Conservation (phyloP, 1,139 yeast species). For the Scheffersomyces cryptocercus region DNA sequence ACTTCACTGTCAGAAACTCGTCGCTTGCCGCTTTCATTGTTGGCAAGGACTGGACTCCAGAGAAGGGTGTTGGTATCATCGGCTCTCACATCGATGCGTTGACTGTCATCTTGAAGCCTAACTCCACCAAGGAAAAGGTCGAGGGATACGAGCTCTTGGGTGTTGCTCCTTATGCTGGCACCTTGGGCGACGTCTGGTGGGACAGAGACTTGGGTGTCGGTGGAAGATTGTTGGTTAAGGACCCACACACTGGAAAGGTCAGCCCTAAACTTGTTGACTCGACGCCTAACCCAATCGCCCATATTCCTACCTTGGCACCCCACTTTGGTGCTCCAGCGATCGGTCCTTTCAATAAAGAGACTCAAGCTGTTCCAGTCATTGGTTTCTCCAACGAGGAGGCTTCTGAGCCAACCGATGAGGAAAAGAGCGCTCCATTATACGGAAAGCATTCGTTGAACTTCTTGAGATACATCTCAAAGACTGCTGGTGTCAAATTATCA, state of each 20-base stretch:
- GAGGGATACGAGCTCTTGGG: constrained; percentile 66
- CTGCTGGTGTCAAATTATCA: constrained; percentile 48
- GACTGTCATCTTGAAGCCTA: constrained; percentile 59
- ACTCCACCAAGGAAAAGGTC: constrained; percentile 43
- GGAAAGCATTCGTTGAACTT: constrained; percentile 60
- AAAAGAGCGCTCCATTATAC: constrained; percentile 58
- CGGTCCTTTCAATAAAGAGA: constrained; percentile 60
- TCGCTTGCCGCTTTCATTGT: constrained; percentile 57
- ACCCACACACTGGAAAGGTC: constrained; percentile 28
- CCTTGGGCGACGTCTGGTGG: constrained; percentile 56
- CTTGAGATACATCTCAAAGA: constrained; percentile 55
- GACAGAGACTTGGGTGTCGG: constrained; percentile 71
- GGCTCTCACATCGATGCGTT: constrained; percentile 65
- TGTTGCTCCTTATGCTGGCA: constrained; percentile 68
- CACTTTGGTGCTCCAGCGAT: constrained; percentile 57
- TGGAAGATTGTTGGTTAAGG: constrained; percentile 55
- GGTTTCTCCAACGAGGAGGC: constrained; percentile 43
- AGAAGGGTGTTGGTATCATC: constrained; percentile 57
- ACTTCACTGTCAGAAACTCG: constrained; percentile 57
- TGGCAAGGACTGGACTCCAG: constrained; percentile 58
- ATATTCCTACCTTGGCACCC: constrained; percentile 65
- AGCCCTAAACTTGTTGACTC: constrained; percentile 52
- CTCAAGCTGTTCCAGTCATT: constrained; percentile 62
- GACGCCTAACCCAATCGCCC: constrained; percentile 63
- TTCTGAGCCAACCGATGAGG: constrained; percentile 53